Base-by-base conservation (phyloP, 2,329 filamentous ascomycete species). In the Phyllosticta citrichinensis region DNA sequence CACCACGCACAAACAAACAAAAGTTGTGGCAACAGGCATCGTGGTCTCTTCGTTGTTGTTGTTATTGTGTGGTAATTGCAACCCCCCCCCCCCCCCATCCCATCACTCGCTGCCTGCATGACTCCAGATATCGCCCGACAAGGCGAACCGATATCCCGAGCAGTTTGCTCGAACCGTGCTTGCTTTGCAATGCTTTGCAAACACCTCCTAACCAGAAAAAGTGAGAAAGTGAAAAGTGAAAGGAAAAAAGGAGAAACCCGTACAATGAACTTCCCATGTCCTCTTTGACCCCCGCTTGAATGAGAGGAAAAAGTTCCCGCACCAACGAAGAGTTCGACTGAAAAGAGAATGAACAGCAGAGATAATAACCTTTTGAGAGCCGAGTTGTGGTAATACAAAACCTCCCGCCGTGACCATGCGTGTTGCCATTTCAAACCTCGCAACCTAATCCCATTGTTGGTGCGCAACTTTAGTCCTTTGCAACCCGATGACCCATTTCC, bases 381-480 rank as follows among this genome's bases (percentile, higher is more conserved):
- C 59, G 59, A 61, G 59, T 61, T 56, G 47, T 61, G 55, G 56
- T 61, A 61, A 61, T 61, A 61, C 59, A 61, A 55, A 61, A 61
- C 59, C 59, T 61, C 59, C 53, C 59, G 35, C 55, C 59, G 25
- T 52, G 55, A 40, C 40, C 40, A 47, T 47, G 40, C 40, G 40
- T 47, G 40, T 47, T 47, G 40, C 40, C 53, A 60, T 60, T 54
- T 56, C 58, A 55, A 60, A 17, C 40, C n/a, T 47, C 40, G 40
- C n/a, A n/a, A 47, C 40, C 17, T 47, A n/a, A 47, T 47, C n/a
- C 17, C 40, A 47, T 14, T 47, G 17, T 47, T 47, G 40, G 40
- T 56, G 40, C 59, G 59, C 59, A 57, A 51, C 54, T 61, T 61
- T 56, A 53, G 24, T 10, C 24, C 52, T 14, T 24, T 53, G 52